Base-by-base conservation (phyloP, 345 rosid genomes). In the Boechera retrofracta region DNA sequence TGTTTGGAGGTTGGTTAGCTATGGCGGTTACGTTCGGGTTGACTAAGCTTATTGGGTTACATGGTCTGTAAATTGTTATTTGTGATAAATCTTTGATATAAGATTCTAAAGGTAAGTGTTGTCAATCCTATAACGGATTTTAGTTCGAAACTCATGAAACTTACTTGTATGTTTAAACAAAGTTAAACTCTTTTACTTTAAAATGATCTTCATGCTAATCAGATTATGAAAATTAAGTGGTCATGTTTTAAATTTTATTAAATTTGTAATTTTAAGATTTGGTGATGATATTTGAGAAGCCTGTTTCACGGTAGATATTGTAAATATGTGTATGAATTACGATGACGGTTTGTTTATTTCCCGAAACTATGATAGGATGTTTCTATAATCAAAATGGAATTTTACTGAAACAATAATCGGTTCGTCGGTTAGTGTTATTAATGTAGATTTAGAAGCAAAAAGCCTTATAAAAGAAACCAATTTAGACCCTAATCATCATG, bases 1-100 rank as follows among this genome's bases (percentile, higher is more conserved):
- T 94, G 79, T 39, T 90, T 12, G 98, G 98, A 12, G 98, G 98
- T 1, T 90, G 97, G 93, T 51, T 94, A 18, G 98, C 98, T 36
- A 94, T 94, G 97, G 97, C 93, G 13, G 60, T 91, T 18, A 94
- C 98, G 26, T 94, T 83, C 79, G 97, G 94, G 8, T 73, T 94
- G 13, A 91, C 98, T 67, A 94, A 85, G 83, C 76, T 90, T 71
- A 87, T 94, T 47, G 97, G 91, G 3, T 79, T 91, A 11, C 84
- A 83, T 59, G 97, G 84, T 18, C 84, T 87, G 10, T 83, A 76
- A 85, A n/a, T 10, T 6, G 24, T n/a, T 42, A 11, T n/a, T 41
- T 54, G 16, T 41, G 38, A 39, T 47, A 38, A 8, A 59, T 72
- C 63, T 73, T 73, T 18, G 16, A 52, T 5, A 36, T 26, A 31